Conservation (phyloP, 305 asterid species). For the Withania somnifera region DNA sequence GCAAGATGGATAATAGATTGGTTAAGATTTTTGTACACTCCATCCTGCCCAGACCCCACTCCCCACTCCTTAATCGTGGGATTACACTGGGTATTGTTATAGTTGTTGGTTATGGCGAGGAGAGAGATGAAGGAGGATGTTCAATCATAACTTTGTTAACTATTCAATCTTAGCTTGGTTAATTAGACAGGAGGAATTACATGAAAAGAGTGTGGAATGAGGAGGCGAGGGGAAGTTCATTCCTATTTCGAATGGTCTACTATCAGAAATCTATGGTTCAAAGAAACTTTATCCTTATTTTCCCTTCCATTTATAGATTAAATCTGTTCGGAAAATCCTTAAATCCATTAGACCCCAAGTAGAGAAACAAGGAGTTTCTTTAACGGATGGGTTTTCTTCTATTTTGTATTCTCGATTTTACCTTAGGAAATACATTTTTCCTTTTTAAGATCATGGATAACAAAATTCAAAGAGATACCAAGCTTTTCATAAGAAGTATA, state of each 20-base stretch:
- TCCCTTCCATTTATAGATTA: neutral
- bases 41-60: neutral
- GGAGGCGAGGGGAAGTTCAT: neutral
- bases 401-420: neutral
- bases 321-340: neutral
- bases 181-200: neutral
- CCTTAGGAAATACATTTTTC: neutral
- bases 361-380: neutral
- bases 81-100: neutral
- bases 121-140: neutral
- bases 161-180: neutral
- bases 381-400: neutral
- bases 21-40: neutral
- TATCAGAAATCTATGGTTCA: neutral
- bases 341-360: neutral
- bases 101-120: neutral
- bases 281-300: neutral
- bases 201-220: neutral
- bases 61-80: no score
- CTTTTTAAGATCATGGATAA: neutral
- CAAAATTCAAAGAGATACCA: neutral
- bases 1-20: neutral
- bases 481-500: neutral
- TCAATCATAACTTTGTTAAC: neutral
- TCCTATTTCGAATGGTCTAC: neutral